Conservation (phyloP, 805 yeast species). For the Kurtzmaniella cleridarum region DNA sequence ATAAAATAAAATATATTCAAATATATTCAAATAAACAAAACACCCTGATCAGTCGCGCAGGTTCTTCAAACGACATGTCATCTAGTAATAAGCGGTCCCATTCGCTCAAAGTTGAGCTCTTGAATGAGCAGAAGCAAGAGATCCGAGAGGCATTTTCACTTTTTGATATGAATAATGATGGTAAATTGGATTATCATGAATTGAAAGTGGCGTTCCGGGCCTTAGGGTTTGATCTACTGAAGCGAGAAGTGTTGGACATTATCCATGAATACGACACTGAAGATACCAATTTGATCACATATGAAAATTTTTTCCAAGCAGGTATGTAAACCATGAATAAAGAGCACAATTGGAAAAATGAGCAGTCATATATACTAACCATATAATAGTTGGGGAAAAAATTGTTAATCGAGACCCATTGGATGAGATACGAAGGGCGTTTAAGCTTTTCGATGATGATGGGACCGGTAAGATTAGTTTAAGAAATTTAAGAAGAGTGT, state of each 20-base stretch:
- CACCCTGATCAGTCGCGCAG: too few species aligned
- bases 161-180: conserved; percentile 91
- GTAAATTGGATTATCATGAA: conserved; percentile 87
- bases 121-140: conserved; percentile 86
- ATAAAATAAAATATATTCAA: too few species aligned
- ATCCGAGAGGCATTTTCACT: conserved; percentile 86
- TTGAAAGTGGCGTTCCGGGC: conserved; percentile 92
- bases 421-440: conserved; percentile 88
- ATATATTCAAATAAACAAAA: too few species aligned
- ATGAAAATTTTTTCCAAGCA: conserved; percentile 75
- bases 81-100: conserved; percentile 18
- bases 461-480: conserved; percentile 80
- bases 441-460: conserved; percentile 83
- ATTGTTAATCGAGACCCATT: conserved; percentile 87
- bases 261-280: conserved; percentile 80
- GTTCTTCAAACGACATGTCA: conserved; percentile 2
- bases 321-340: conserved; percentile 50
- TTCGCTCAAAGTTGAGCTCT: conserved; percentile 58
- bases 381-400: conserved; percentile 59
- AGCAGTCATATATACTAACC: too few species aligned
- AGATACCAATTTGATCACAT: conserved; percentile 64
- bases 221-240: conserved; percentile 78
- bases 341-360: neutral
- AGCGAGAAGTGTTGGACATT: conserved; percentile 68
- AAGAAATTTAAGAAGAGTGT: conserved; percentile 79